Conservation (phyloP, 1,284 basidiomycete species). For the Malassezia restricta region DNA sequence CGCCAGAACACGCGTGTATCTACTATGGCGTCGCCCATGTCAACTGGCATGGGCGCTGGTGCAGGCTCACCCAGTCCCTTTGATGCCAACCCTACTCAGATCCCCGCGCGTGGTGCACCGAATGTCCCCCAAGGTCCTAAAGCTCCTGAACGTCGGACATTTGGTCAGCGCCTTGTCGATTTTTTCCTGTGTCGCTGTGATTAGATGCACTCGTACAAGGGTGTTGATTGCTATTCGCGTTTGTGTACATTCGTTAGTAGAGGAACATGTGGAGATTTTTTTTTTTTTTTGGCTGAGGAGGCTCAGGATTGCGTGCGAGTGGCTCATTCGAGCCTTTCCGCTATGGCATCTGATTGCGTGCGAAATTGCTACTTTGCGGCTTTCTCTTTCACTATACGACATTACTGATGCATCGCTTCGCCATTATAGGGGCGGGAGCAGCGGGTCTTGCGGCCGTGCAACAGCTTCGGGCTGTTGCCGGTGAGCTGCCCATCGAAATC, state of each 20-base stretch:
- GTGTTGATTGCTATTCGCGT: neutral
- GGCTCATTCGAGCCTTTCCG: too few relatives aligned
- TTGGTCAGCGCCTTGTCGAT: constrained; percentile 15
- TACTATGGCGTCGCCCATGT: neutral
- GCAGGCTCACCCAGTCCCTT: neutral
- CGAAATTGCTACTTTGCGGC: too few relatives aligned
- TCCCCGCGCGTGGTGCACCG: neutral
- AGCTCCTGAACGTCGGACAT: constrained; percentile 7
- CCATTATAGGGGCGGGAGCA: constrained; percentile 7
- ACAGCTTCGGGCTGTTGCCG: constrained; percentile 35
- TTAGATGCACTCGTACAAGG: neutral
- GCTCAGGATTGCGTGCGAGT: too few relatives aligned
- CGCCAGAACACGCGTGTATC: neutral
- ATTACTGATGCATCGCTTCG: constrained; percentile 1
- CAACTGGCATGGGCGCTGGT: neutral
- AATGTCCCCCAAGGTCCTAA: neutral
- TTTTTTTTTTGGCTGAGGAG: too few relatives aligned
- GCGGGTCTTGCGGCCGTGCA: constrained; percentile 43
- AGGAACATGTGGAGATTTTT: neutral
- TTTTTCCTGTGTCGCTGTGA: constrained; percentile 16
- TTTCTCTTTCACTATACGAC: neutral
- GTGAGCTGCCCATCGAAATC: neutral
- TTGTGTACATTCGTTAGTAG: neutral
- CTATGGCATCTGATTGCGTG: too few relatives aligned
- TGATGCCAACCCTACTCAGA: neutral